phyloP scores from a whole-genome alignment of 805 yeast species.

The Yamadazyma endophytica region DNA sequence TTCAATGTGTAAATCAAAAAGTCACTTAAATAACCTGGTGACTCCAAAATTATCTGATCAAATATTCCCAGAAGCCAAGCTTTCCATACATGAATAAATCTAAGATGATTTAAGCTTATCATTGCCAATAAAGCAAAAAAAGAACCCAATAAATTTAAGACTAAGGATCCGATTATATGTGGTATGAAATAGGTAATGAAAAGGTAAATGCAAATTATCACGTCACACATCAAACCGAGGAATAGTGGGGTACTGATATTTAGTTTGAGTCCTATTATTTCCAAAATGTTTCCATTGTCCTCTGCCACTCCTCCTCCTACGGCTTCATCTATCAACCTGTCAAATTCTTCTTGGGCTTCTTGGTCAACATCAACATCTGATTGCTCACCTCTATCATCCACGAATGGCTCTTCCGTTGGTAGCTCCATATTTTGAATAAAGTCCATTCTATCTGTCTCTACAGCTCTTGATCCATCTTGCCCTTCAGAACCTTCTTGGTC shows the following conservation, averaged over 20 bases:
- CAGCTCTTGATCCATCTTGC: too few species aligned
- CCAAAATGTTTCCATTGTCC: constrained; percentile 24
- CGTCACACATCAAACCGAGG: constrained; percentile 27
- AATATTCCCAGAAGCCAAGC: too few species aligned
- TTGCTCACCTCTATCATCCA: too few species aligned
- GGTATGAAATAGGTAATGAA: constrained; percentile 46
- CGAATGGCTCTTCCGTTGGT: too few species aligned
- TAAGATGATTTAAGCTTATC: background rate
- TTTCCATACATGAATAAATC: too few species aligned
- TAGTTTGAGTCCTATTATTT: constrained; percentile 31
- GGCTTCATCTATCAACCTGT: constrained; percentile 4
- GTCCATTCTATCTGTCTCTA: too few species aligned
- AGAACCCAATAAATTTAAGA: constrained; percentile 1
- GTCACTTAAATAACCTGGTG: constrained; percentile 2
- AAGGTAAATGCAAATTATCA: constrained; percentile 31
- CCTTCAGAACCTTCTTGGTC: too few species aligned
- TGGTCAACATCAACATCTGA: background rate
- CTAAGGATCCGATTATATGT: constrained; percentile 37
- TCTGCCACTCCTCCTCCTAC: constrained; percentile 8
- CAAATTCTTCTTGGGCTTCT: constrained; percentile 7
- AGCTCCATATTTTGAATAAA: too few species aligned
- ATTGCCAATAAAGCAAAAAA: background rate
- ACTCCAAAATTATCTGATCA: background rate
- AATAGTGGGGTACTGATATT: constrained; percentile 33
- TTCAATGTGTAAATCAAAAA: constrained; percentile 9